A percentile compares a stretch with the other conserved stretches of the same genome.
Evolutionary conservation across 2,329 filamentous ascomycete species (phyloP).

Genomic region (Fusarium piperis): DNA sequence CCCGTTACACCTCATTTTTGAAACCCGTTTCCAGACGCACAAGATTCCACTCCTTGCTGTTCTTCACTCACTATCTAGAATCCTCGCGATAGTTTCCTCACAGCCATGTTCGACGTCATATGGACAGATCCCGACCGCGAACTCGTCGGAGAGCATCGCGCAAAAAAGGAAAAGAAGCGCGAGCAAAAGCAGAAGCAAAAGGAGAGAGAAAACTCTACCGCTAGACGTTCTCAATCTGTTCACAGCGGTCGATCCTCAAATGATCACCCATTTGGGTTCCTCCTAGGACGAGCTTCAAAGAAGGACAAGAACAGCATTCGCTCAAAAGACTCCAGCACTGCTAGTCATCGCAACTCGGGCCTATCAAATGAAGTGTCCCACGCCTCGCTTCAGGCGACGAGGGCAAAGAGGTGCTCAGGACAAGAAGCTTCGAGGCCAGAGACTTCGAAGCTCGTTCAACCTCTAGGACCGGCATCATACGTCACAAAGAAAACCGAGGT

Average conservation of each 20-base stretch:
- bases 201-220: constrained; percentile 33
- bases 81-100: background rate
- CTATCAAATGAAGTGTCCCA: constrained; percentile 26
- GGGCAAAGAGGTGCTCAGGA: background rate
- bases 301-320: constrained; percentile 26
- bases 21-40: background rate
- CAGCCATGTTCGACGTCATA: constrained; percentile 66
- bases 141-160: constrained; percentile 61
- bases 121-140: constrained; percentile 67
- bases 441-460: constrained; percentile 10
- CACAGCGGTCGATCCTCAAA: constrained; percentile 55
- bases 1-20: background rate
- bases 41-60: background rate
- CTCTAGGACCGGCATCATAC: constrained; percentile 21
- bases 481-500: constrained; percentile 22
- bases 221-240: constrained; percentile 52
- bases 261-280: constrained; percentile 55
- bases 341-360: constrained; percentile 37
- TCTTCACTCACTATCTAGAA: background rate
- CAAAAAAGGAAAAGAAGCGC: constrained; percentile 56
- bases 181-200: constrained; percentile 43
- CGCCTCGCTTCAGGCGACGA: constrained; percentile 13
- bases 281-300: constrained; percentile 51
- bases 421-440: background rate
- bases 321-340: constrained; percentile 36